Evolutionary conservation across 2,329 filamentous ascomycete species (phyloP).

Genomic region (Colletotrichum euphorbiae): DNA sequence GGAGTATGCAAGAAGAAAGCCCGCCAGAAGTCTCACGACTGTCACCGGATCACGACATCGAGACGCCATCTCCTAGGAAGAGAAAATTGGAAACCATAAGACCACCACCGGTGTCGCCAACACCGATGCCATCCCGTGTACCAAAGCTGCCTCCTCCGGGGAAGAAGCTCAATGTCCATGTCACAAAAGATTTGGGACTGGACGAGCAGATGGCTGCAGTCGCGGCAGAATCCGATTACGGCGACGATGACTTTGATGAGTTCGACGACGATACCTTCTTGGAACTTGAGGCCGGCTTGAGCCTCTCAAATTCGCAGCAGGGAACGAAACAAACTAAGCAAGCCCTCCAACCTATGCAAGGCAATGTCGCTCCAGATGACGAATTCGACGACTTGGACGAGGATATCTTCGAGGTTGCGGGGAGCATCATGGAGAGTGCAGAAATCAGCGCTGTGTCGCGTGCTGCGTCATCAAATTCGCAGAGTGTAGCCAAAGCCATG

Average conservation of each 20-base stretch:
- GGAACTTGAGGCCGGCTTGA: constrained; percentile 61
- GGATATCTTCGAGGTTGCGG: constrained; percentile 65
- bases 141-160: background rate
- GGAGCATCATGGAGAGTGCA: constrained; percentile 49
- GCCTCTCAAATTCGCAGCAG: constrained; percentile 43
- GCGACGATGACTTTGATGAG: constrained; percentile 67
- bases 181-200: constrained; percentile 20
- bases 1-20: constrained; percentile 61
- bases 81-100: constrained; percentile 40
- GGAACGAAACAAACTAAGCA: constrained; percentile 15
- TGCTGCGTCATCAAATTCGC: constrained; percentile 25
- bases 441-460: constrained; percentile 15
- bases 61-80: constrained; percentile 60
- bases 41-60: constrained; percentile 32
- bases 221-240: constrained; percentile 60
- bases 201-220: background rate
- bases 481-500: background rate
- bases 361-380: constrained; percentile 54
- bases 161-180: background rate
- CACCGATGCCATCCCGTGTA: constrained; percentile 18
- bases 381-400: constrained; percentile 77
- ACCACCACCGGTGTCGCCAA: constrained; percentile 40
- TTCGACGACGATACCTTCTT: constrained; percentile 70
- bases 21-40: constrained; percentile 47
- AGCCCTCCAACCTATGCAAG: background rate